Evolutionary conservation across 345 rosid genomes (phyloP).

Genomic region (Carallia brachiata): DNA sequence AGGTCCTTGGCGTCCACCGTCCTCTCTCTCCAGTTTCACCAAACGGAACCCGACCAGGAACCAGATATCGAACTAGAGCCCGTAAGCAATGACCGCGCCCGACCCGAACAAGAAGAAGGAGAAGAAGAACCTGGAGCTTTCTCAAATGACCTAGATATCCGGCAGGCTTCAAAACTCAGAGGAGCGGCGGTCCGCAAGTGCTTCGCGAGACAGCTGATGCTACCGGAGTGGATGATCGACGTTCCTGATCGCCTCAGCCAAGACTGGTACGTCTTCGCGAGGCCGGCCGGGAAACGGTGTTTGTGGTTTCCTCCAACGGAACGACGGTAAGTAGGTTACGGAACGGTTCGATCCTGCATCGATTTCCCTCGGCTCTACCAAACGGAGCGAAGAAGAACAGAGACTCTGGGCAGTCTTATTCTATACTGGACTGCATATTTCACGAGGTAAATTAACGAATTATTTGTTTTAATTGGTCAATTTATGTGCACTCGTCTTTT

Average conservation of each 20-base stretch:
- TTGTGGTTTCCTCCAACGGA: conserved; percentile 78
- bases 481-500: conserved; percentile 7
- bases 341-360: conserved; percentile 72
- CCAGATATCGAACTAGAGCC: conserved; percentile 18
- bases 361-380: conserved; percentile 82
- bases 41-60: conserved; percentile 27
- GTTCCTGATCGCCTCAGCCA: conserved; percentile 61
- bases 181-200: conserved; percentile 72
- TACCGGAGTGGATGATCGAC: conserved; percentile 94
- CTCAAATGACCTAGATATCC: conserved; percentile 49
- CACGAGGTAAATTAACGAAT: conserved; percentile 59
- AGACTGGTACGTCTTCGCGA: conserved; percentile 71
- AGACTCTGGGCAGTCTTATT: conserved; percentile 68
- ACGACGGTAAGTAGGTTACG: conserved; percentile 68
- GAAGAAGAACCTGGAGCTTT: conserved; percentile 17
- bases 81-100: not conserved
- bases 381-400: conserved; percentile 67
- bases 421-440: conserved; percentile 88
- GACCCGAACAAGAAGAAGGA: conserved; percentile 27
- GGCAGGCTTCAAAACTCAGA: conserved; percentile 63
- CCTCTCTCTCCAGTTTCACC: conserved; percentile 52
- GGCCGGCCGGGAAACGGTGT: conserved; percentile 83
- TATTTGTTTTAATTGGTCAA: not conserved
- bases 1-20: conserved; percentile 77
- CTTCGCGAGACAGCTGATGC: conserved; percentile 80